phyloP scores from a whole-genome alignment of 2,329 filamentous ascomycete species.

The Metarhizium guizhouense region DNA sequence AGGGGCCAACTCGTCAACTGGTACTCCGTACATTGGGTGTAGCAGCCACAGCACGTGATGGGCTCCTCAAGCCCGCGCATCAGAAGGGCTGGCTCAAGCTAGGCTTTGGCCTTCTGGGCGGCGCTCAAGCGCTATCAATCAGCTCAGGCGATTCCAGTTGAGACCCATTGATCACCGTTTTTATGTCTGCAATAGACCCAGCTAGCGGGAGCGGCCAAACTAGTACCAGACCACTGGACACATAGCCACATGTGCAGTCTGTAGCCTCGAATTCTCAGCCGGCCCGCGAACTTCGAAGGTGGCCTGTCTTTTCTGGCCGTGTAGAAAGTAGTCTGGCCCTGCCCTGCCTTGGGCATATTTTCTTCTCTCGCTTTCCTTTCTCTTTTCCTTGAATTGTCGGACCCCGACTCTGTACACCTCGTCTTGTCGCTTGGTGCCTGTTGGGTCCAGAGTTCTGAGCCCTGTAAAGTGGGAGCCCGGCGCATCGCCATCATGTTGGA shows the following conservation, averaged over 20 bases:
- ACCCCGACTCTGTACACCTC: not conserved
- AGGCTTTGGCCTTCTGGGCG: no score
- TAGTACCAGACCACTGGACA: no score
- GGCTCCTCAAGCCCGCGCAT: no score
- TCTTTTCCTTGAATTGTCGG: not conserved
- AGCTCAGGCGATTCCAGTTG: no score
- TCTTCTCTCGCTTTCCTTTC: not conserved
- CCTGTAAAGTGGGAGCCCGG: not conserved
- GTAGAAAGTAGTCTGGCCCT: no score
- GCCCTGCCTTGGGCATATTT: not conserved
- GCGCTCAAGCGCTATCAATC: no score
- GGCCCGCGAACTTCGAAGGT: not conserved
- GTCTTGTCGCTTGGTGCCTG: not conserved
- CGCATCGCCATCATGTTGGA: conserved; percentile 62
- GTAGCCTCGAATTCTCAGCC: not conserved
- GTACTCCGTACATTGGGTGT: no score
- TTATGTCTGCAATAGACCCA: not conserved
- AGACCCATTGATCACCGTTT: no score
- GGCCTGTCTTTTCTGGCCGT: not conserved
- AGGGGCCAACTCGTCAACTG: no score
- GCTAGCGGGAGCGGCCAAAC: not conserved
- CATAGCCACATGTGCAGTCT: no score
- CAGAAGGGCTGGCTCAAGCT: no score
- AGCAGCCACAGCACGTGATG: no score
- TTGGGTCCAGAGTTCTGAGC: not conserved